Evolutionary conservation across 2,329 filamentous ascomycete genomes (phyloP).

Genomic region (Leptosphaerulina australis): DNA sequence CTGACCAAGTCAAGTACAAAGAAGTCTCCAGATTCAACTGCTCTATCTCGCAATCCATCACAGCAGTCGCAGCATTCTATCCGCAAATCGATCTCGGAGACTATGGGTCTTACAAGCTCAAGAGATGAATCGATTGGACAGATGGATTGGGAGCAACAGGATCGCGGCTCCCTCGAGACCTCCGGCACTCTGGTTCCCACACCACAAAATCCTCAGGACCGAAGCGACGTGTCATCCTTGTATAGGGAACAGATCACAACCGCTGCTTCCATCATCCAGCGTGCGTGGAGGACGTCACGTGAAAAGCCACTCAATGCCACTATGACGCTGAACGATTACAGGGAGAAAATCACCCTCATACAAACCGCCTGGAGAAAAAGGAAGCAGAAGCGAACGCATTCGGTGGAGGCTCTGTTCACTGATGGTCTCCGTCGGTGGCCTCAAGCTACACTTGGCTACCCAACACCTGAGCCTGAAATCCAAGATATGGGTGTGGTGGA

Average conservation of each 20-base stretch:
- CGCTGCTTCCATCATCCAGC: slow-evolving; percentile 46
- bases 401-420: slow-evolving; percentile 40
- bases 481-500: slow-evolving; percentile 25
- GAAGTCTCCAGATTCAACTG: slow-evolving; percentile 35
- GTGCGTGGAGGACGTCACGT: slow-evolving; percentile 43
- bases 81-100: slow-evolving; percentile 44
- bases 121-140: slow-evolving; percentile 33
- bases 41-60: slow-evolving; percentile 39
- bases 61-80: slow-evolving; percentile 42
- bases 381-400: slow-evolving; percentile 37
- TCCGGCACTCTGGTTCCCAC: slow-evolving; percentile 33
- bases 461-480: slow-evolving; percentile 42
- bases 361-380: slow-evolving; percentile 48
- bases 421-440: slow-evolving; percentile 44
- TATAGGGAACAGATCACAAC: slow-evolving; percentile 34
- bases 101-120: slow-evolving; percentile 36
- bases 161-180: slow-evolving; percentile 36
- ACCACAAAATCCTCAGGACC: slow-evolving; percentile 38
- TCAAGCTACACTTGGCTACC: slow-evolving; percentile 42
- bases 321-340: slow-evolving; percentile 46
- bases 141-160: slow-evolving; percentile 38
- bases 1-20: slow-evolving; percentile 36
- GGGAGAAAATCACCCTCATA: slow-evolving; percentile 46
- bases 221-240: slow-evolving; percentile 30
- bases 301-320: slow-evolving; percentile 27